Evolutionary conservation across 768 basidiomycete species (phyloP), one percentile per base, ranked within the genome.

Genomic region (Scleroderma bovista): DNA sequence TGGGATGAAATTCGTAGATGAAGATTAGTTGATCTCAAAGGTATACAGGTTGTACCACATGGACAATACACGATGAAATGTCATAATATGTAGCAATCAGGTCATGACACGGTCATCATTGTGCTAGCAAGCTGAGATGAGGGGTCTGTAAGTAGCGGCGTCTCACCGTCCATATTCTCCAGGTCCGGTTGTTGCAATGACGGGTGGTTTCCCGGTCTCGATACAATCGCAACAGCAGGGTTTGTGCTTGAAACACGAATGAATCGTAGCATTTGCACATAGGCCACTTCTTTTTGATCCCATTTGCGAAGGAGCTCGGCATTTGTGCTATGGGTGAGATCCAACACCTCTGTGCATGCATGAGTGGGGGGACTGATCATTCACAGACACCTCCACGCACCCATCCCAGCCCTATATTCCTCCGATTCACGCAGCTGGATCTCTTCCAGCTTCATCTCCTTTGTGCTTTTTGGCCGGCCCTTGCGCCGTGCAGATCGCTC

Each of bases 391-490:
- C 40, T n/a, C 22, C 20, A 59, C 84, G 53, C 60, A 88, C 89
- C 90, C 62, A 93, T 75, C 7, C 90, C 90, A 2, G 89, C 86
- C 33, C 85, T 75, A 65, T 93, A 93, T 48, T 78, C 70, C 53
- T 92, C 88, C 16, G 69, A 58, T 57, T 91, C 90, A 50, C 77
- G 72, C 47, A 82, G 63, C 59, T 81, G 83, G n/a, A 77, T 62
- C 44, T 88, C 87, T 63, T 90, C 86, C 33, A 92, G 60, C 57
- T 80, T 81, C 22, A 64, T 51, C 63, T 91, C 86, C 56, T 74
- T 83, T 4, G 70, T 64, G 58, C 82, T 86, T 65, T 88, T 89
- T 37, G 90, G 83, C 38, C 89, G 69, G 8, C 90, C 90, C 57
- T 83, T 84, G 40, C 90, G 71, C 38, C 90, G 74, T 13, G 75